Percentiles rank a stretch among this genome's conserved stretches.
These are phyloP conservation scores for Auriscalpium orientale DNA, from an alignment of 768 basidiomycete genomes.

Conservation along the genomic window DNA sequence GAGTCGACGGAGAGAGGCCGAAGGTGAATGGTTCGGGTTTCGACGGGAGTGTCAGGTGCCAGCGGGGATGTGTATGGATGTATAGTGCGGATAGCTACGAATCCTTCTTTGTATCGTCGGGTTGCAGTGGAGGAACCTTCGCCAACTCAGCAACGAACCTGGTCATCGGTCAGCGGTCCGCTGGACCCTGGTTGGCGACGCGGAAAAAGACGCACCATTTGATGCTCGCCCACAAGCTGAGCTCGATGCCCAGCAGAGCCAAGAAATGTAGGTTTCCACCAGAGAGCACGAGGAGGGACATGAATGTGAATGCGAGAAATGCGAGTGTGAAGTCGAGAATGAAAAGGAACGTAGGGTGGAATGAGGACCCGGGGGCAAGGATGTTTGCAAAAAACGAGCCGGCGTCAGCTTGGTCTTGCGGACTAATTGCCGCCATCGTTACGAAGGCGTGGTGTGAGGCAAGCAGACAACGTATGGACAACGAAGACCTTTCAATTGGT, in stretches of 20 bases:
- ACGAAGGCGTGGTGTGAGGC: too few relatives aligned
- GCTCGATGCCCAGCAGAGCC: slow-evolving; percentile 54
- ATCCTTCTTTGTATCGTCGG: slow-evolving; percentile 9
- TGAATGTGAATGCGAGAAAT: slow-evolving; percentile 49
- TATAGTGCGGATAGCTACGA: not conserved
- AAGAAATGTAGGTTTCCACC: slow-evolving; percentile 62
- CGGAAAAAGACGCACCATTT: slow-evolving; percentile 53
- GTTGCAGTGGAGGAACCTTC: not conserved
- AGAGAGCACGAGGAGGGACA: slow-evolving; percentile 52
- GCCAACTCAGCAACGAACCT: slow-evolving; percentile 64
- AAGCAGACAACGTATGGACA: too few relatives aligned
- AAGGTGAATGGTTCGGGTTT: slow-evolving; percentile 24
- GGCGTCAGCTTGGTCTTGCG: not conserved
- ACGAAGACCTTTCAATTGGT: too few relatives aligned
- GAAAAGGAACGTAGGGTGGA: slow-evolving; percentile 62
- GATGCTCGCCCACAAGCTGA: slow-evolving; percentile 68
- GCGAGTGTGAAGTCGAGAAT: slow-evolving; percentile 56
- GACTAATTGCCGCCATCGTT: too few relatives aligned
- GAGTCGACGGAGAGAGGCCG: slow-evolving; percentile 57
- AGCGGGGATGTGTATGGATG: not conserved
- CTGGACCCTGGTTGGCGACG: not conserved
- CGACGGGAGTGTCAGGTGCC: not conserved
- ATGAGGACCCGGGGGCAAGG: slow-evolving; percentile 67
- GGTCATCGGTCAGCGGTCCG: not conserved
- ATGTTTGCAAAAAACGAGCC: slow-evolving; percentile 44